Percentiles rank a stretch among this genome's conserved stretches.
phyloP scores from a whole-genome alignment of 495 filamentous ascomycete species.

The Lasiosphaeria miniovina region DNA sequence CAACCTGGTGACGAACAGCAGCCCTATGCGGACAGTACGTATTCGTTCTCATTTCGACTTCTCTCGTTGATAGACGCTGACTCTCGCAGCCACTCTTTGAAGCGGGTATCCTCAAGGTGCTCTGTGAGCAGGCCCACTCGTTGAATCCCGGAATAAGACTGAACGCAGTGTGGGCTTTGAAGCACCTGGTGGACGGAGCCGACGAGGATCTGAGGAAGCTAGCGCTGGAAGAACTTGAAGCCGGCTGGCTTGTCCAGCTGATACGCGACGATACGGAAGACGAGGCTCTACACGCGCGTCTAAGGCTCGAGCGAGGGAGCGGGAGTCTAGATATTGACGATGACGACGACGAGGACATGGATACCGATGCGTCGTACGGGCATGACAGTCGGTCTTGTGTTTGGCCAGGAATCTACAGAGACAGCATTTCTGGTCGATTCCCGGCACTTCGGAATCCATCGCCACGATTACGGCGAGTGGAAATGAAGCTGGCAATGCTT shows the following conservation, averaged over 20 bases:
- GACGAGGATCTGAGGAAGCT: slow-evolving; percentile 67
- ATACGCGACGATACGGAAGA: slow-evolving; percentile 61
- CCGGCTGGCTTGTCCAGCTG: slow-evolving; percentile 74
- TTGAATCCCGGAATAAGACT: slow-evolving; percentile 67
- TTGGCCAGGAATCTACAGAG: slow-evolving; percentile 20
- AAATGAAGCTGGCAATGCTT: slow-evolving; percentile 48
- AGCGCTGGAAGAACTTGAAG: slow-evolving; percentile 70
- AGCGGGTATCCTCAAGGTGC: slow-evolving; percentile 68
- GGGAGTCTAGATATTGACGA: slow-evolving; percentile 16
- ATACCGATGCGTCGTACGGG: slow-evolving; percentile 42
- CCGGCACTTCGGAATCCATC: slow-evolving; percentile 14
- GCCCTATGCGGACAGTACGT: slow-evolving; percentile 81
- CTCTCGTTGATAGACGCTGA: slow-evolving; percentile 22
- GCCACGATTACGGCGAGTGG: slow-evolving; percentile 41
- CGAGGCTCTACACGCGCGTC: slow-evolving; percentile 36
- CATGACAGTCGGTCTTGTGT: slow-evolving; percentile 24
- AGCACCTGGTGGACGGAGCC: slow-evolving; percentile 72
- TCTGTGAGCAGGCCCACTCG: slow-evolving; percentile 84
- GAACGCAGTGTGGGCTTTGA: slow-evolving; percentile 88
- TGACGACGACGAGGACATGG: slow-evolving; percentile 61
- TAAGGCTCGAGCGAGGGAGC: slow-evolving; percentile 30
- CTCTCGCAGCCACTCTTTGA: slow-evolving; percentile 62
- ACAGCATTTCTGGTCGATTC: not conserved
- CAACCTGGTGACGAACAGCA: slow-evolving; percentile 82
- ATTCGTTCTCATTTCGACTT: not conserved